Conservation (phyloP, 1,284 basidiomycete species). For the Naganishia albida region DNA sequence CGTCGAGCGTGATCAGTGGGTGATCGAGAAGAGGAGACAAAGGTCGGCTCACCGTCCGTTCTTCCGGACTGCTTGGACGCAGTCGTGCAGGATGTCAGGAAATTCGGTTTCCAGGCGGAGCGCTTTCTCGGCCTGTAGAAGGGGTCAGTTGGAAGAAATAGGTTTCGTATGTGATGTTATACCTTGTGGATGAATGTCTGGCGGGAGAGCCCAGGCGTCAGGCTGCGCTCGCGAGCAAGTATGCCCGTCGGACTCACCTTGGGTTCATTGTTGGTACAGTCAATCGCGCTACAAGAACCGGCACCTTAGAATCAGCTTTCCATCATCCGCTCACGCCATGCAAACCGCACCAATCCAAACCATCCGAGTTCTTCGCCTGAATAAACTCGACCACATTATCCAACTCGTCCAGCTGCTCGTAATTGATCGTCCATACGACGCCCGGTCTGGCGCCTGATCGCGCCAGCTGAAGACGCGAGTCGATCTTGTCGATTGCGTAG, state of each 20-base stretch:
- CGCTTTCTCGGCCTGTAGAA: conserved; percentile 60
- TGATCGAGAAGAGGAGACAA: too few relatives aligned
- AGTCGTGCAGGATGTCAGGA: conserved; percentile 64
- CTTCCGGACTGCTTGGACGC: conserved; percentile 65
- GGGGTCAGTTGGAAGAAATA: neutral
- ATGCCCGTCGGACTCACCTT: conserved; percentile 2
- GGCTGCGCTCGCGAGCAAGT: too few relatives aligned
- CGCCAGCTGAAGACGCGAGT: conserved; percentile 65
- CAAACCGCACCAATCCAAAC: conserved; percentile 57
- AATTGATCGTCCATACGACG: conserved; percentile 65
- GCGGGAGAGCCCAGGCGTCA: too few relatives aligned
- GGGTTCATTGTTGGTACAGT: conserved; percentile 62
- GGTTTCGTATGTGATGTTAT: too few relatives aligned
- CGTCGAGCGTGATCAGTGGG: neutral
- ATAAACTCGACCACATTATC: conserved; percentile 65
- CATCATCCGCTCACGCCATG: too few relatives aligned
- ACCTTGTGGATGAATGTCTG: too few relatives aligned
- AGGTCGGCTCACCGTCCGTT: conserved; percentile 56
- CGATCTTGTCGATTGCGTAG: conserved; percentile 71
- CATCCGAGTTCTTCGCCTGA: conserved; percentile 64
- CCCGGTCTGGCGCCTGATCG: conserved; percentile 55
- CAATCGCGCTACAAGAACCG: conserved; percentile 37
- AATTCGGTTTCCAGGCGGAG: conserved; percentile 75
- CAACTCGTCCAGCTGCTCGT: conserved; percentile 60
- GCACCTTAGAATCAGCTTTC: neutral